These are phyloP conservation scores for Phytophthora lateralis DNA, from an alignment of 352 stramenopile genomes.

Conservation along the genomic window DNA sequence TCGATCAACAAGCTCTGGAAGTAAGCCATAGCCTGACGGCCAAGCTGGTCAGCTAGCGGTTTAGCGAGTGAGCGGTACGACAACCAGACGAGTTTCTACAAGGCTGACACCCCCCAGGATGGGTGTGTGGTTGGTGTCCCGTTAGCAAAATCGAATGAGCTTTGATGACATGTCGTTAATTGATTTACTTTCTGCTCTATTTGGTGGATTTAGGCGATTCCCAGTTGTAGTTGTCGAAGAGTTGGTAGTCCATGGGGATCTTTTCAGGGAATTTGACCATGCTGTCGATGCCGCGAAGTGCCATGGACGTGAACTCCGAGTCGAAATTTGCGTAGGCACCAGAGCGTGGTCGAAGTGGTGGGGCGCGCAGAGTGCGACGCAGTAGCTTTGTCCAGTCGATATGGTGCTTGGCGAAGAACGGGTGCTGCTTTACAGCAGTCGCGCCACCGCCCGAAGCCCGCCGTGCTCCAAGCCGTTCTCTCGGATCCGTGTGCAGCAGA, in stretches of 20 bases:
- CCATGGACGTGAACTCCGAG: conserved; percentile 85
- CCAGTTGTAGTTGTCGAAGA: conserved; percentile 91
- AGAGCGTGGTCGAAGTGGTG: conserved; percentile 69
- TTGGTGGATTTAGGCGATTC: conserved; percentile 45
- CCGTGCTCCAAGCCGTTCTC: conserved; percentile 57
- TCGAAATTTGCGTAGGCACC: conserved; percentile 88
- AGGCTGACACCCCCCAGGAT: not conserved
- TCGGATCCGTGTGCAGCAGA: conserved; percentile 60
- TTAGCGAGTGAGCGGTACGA: conserved; percentile 14
- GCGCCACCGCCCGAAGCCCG: conserved; percentile 34
- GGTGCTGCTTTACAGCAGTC: conserved; percentile 60
- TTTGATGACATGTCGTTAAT: conserved; percentile 25
- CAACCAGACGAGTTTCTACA: not conserved
- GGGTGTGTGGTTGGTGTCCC: conserved; percentile 1
- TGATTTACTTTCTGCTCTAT: conserved; percentile 22
- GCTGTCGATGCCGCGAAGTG: conserved; percentile 65
- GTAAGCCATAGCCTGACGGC: conserved; percentile 64
- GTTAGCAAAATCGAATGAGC: conserved; percentile 37
- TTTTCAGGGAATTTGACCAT: conserved; percentile 82
- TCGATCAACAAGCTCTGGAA: conserved; percentile 99
- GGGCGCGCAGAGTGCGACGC: conserved; percentile 40
- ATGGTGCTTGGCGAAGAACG: conserved; percentile 69
- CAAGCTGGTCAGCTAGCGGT: conserved; percentile 12
- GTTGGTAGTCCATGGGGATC: conserved; percentile 80
- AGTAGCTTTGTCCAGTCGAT: conserved; percentile 67